Conservation (phyloP, 306 rosid species). For the Medicago lupulina region DNA sequence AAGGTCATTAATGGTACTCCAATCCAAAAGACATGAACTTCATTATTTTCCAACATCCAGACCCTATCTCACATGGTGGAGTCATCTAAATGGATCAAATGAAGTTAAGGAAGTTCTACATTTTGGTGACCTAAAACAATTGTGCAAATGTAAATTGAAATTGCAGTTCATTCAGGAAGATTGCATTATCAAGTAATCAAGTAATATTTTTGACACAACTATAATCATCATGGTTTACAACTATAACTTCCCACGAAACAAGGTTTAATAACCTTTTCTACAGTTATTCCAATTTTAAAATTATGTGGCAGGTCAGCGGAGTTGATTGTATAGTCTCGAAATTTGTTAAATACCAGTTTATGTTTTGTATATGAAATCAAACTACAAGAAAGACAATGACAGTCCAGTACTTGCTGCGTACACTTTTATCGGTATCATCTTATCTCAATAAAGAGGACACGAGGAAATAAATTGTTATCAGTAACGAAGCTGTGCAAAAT, state of each 20-base stretch:
- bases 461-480: slow-evolving; percentile 10
- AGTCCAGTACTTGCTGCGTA: slow-evolving; percentile 15
- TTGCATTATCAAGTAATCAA: background rate
- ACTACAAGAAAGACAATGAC: slow-evolving; percentile 26
- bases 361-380: slow-evolving; percentile 28
- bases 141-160: background rate
- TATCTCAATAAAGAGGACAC: slow-evolving; percentile 1
- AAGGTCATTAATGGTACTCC: too few species aligned
- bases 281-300: background rate
- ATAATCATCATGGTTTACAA: background rate
- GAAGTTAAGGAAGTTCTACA: background rate
- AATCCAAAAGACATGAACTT: background rate
- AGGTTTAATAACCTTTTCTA: background rate
- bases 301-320: background rate
- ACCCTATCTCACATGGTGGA: background rate
- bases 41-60: background rate
- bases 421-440: slow-evolving; percentile 20
- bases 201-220: background rate
- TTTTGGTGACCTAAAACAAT: background rate
- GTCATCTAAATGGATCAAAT: background rate
- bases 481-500: slow-evolving; percentile 1
- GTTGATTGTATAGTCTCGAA: background rate
- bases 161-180: background rate
- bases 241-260: background rate
- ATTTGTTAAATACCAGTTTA: slow-evolving; percentile 1